Conservation (phyloP, 164 flowering plant species). For the Tetrastigma voinierianum region DNA sequence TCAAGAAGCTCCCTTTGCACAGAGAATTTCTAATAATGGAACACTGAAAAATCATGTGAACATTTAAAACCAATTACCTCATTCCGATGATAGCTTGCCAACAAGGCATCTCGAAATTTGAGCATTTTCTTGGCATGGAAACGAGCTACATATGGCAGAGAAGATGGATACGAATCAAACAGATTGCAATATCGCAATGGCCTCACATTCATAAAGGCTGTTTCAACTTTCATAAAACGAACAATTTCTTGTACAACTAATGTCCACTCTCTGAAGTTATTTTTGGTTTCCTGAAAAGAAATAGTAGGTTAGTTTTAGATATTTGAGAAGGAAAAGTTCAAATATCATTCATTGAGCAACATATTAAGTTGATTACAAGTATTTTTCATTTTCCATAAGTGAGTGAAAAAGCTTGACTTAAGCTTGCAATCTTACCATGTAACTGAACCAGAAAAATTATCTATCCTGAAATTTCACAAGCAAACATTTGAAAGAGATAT, state of each 20-base stretch:
- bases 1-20: slow-evolving; percentile 1
- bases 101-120: slow-evolving; percentile 75
- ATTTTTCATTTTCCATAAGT: no score
- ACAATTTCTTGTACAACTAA: slow-evolving; percentile 79
- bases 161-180: slow-evolving; percentile 62
- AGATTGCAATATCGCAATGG: slow-evolving; percentile 69
- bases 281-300: slow-evolving; percentile 53
- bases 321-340: no score
- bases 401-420: no score
- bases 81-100: slow-evolving; percentile 85
- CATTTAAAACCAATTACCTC: slow-evolving; percentile 53
- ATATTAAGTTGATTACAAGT: no score
- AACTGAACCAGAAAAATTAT: no score
- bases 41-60: neutral
- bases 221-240: slow-evolving; percentile 65
- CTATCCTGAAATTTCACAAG: no score
- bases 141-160: slow-evolving; percentile 70
- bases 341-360: neutral
- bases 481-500: no score
- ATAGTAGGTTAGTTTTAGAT: no score
- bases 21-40: neutral
- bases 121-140: slow-evolving; percentile 82
- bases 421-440: no score
- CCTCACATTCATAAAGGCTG: slow-evolving; percentile 44
- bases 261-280: slow-evolving; percentile 88